Percentiles rank a stretch among this genome's conserved stretches.
phyloP scores from a whole-genome alignment of 2,329 filamentous ascomycete genomes.

The Sporothrix globosa region DNA sequence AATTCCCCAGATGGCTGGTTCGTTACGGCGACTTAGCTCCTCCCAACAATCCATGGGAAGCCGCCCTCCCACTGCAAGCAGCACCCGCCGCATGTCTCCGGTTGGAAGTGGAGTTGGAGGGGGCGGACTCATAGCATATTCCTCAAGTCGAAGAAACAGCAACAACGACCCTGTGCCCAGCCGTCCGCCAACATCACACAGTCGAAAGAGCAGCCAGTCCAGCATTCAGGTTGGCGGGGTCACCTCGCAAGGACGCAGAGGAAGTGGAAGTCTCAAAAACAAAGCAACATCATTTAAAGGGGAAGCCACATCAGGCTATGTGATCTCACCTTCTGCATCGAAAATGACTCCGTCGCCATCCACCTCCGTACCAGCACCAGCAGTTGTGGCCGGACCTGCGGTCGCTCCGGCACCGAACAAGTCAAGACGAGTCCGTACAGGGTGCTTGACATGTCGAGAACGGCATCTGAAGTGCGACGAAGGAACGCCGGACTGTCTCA shows the following conservation, averaged over 20 bases:
- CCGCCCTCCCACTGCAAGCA: conserved; percentile 15
- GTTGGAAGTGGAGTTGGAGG: neutral
- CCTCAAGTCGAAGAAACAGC: conserved; percentile 22
- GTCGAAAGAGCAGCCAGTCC: conserved; percentile 33
- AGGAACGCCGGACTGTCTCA: conserved; percentile 64
- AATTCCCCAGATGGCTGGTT: conserved; percentile 5
- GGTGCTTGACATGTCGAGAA: conserved; percentile 87
- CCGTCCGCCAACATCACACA: conserved; percentile 34
- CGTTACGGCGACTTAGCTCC: conserved; percentile 1
- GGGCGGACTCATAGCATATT: neutral
- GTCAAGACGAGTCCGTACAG: conserved; percentile 61
- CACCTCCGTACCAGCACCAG: neutral
- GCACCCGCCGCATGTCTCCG: conserved; percentile 19
- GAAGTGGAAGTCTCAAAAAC: conserved; percentile 33
- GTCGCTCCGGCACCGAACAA: conserved; percentile 22
- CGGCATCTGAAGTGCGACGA: conserved; percentile 92
- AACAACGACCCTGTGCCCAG: conserved; percentile 24
- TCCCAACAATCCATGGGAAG: conserved; percentile 15
- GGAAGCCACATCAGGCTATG: neutral
- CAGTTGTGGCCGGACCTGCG: neutral
- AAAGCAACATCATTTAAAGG: conserved; percentile 4
- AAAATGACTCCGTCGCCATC: neutral
- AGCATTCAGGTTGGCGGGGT: neutral
- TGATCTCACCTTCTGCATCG: neutral
- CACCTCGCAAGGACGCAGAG: conserved; percentile 29